These are phyloP conservation scores for Ophiostoma angusticollis DNA, from an alignment of 2,329 filamentous ascomycete genomes.

Conservation along the genomic window DNA sequence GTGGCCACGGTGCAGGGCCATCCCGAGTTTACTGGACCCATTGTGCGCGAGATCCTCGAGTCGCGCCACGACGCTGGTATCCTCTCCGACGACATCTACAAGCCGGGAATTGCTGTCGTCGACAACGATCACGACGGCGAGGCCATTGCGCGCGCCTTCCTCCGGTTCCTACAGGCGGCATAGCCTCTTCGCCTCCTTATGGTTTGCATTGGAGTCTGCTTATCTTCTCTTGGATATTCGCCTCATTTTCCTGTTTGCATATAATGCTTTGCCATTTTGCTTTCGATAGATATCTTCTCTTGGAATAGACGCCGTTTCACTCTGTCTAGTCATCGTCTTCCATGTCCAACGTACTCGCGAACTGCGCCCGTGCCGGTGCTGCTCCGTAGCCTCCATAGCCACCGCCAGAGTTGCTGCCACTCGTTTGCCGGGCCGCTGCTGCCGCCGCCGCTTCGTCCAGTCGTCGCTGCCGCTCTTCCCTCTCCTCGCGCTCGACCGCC, in stretches of 20 bases:
- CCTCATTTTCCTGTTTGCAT: no score
- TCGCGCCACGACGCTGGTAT: constrained; percentile 53
- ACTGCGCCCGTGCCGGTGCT: constrained; percentile 11
- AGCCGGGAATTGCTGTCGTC: constrained; percentile 55
- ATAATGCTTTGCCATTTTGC: no score
- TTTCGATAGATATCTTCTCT: no score
- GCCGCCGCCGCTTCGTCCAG: constrained; percentile 29
- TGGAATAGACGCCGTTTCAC: no score
- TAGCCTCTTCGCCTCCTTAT: background rate
- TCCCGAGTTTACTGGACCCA: constrained; percentile 65
- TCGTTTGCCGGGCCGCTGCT: constrained; percentile 12
- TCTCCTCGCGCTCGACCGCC: constrained; percentile 26
- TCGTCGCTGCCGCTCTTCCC: constrained; percentile 32
- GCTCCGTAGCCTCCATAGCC: background rate
- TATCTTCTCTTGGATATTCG: no score
- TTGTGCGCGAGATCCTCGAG: constrained; percentile 56
- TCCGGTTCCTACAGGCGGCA: constrained; percentile 59
- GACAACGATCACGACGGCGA: constrained; percentile 64
- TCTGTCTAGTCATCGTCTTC: constrained; percentile 12
- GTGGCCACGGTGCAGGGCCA: constrained; percentile 75
- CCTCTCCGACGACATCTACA: constrained; percentile 55
- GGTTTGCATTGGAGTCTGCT: no score
- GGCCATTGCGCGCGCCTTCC: constrained; percentile 57
- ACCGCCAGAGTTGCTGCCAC: background rate
- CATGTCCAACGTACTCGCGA: constrained; percentile 13